Evolutionary conservation across 2,329 filamentous ascomycete genomes (phyloP), one percentile per base, ranked within the genome.

Genomic region (Pseudogymnoascus sp.): DNA sequence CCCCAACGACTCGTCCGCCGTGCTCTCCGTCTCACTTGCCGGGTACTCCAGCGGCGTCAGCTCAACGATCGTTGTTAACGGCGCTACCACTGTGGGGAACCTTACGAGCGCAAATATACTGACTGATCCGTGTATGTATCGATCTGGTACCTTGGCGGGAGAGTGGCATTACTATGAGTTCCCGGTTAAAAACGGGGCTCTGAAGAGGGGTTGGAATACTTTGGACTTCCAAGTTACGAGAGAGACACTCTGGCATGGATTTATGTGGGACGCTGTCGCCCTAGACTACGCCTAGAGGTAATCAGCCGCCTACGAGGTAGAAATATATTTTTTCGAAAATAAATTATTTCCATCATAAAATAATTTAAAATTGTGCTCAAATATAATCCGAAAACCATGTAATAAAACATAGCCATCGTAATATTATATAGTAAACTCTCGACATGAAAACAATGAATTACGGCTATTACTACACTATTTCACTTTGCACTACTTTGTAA

Each of bases 111-210:
- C 34, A 5, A 61, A 21, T 51, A 68, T 79, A 6, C 48, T 72
- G n/a, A 77, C 69, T 31, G 78, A 79, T 67, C 77, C 77, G 19
- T 74, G 75, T 43, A 69, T 78, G 62, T 80, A 79, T 69, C 72
- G 77, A 4, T 76, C 74, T 13, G 77, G 73, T 11, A 79, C 77
- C 4, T 66, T 69, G 11, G 76, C 75, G 3, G 77, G 78, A 0
- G 77, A 79, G 68, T 79, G 77, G 77, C 71, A 75, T 63, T 70
- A 75, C 21, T 72, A 77, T 25, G 75, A 79, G 66, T 76, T 77
- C 63, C 64, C 67, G 0, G 69, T 79, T 4, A 65, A 57, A 1
- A 69, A 68, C 10, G 73, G 69, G 14, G 61, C 64, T n/a, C 64
- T 80, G 65, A 74, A 68, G 64, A 62, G 68, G 10, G 77, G 75